A percentile compares a stretch with the other conserved stretches of the same genome.
Evolutionary conservation across 1,284 basidiomycete species (phyloP).

Genomic region (Uromyces viciae-fabae): DNA sequence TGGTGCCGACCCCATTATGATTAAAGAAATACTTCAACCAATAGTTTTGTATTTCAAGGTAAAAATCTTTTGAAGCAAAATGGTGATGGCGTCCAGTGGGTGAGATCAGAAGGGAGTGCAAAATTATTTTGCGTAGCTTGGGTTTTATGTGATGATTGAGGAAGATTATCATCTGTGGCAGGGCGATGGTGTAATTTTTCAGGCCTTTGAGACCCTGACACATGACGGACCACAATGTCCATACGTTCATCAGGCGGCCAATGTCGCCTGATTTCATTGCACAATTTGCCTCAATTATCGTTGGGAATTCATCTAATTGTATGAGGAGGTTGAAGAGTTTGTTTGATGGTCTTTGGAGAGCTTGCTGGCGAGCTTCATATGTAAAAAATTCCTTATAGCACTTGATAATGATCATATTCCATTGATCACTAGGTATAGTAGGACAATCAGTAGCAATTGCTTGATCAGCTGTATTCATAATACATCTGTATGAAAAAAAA

Average conservation of each 20-base stretch:
- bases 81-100: neutral
- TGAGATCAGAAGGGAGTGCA: neutral
- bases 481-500: neutral
- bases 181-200: neutral
- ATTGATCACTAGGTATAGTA: neutral
- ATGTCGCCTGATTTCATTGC: constrained; percentile 9
- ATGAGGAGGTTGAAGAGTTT: neutral
- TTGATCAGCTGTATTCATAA: neutral
- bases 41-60: constrained; percentile 18
- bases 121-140: neutral
- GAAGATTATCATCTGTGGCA: neutral
- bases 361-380: neutral
- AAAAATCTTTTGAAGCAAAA: constrained; percentile 18
- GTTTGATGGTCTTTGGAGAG: neutral
- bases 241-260: neutral
- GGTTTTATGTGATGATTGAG: neutral
- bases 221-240: neutral
- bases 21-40: constrained; percentile 14
- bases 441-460: neutral
- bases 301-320: neutral
- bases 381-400: neutral
- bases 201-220: neutral
- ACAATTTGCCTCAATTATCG: neutral
- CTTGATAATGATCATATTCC: neutral
- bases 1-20: neutral